Conservation (phyloP, 441 rosid genomes). For the Capsella rubella region DNA sequence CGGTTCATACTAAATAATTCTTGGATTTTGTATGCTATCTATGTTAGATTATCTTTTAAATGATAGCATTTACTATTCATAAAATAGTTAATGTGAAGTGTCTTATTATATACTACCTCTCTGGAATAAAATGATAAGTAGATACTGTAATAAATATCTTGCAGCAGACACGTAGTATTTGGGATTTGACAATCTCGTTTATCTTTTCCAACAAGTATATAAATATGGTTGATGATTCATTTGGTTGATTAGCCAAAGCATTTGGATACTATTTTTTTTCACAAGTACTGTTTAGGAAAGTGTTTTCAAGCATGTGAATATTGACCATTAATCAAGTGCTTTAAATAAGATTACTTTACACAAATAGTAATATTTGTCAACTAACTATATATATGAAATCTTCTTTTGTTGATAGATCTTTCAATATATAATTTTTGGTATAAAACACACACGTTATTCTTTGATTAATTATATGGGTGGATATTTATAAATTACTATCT, state of each 20-base stretch:
- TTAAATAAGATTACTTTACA: constrained; percentile 31
- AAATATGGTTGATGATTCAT: constrained; percentile 6
- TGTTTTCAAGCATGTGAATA: constrained; percentile 34
- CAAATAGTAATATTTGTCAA: constrained; percentile 32
- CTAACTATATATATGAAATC: constrained; percentile 1
- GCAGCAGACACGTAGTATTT: background rate
- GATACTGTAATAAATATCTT: too few relatives aligned
- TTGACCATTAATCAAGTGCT: constrained; percentile 13
- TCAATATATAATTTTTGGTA: background rate
- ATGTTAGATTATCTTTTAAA: constrained; percentile 18
- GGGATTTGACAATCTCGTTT: constrained; percentile 12
- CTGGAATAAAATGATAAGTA: too few relatives aligned
- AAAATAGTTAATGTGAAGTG: too few relatives aligned
- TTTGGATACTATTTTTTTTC: background rate
- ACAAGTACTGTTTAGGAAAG: constrained; percentile 20
- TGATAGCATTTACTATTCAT: too few relatives aligned
- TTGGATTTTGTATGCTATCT: background rate
- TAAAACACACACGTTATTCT: constrained; percentile 1
- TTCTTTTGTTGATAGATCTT: constrained; percentile 20
- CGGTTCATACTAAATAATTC: too few relatives aligned
- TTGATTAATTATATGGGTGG: constrained; percentile 2
- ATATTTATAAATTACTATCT: constrained; percentile 19
- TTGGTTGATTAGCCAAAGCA: background rate
- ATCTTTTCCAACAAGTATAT: background rate
- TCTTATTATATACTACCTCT: too few relatives aligned